Evolutionary conservation across 2,329 filamentous ascomycete species (phyloP).

Genomic region (Neoarthrinium moseri): DNA sequence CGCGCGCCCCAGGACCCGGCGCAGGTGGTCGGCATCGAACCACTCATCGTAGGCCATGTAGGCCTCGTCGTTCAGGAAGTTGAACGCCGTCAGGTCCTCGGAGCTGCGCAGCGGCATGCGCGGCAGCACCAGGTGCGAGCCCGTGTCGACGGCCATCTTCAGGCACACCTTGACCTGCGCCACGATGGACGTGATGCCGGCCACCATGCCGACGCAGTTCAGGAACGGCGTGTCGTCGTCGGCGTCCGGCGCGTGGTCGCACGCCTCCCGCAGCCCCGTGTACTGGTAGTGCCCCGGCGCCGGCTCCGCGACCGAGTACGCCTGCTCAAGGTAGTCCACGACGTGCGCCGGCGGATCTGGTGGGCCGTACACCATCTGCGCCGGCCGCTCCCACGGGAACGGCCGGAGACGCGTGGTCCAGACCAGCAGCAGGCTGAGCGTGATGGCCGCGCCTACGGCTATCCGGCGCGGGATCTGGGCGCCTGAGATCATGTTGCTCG

Average conservation of each 20-base stretch:
- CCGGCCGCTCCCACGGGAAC: not conserved
- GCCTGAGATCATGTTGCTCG: not conserved
- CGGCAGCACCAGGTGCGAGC: not conserved
- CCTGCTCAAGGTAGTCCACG: not conserved
- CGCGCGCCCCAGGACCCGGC: not conserved
- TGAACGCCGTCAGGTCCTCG: not conserved
- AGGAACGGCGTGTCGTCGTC: not conserved
- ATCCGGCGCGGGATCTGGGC: not conserved
- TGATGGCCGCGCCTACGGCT: not conserved
- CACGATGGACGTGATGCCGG: constrained; percentile 2
- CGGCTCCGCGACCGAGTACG: not conserved
- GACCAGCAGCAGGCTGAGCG: not conserved
- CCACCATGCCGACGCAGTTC: not conserved
- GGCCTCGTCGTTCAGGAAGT: not conserved
- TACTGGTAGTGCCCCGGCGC: not conserved
- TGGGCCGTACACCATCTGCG: not conserved
- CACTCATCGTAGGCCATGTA: constrained; percentile 2
- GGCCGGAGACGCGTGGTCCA: not conserved
- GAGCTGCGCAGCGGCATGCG: constrained; percentile 3
- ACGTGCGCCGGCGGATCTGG: not conserved
- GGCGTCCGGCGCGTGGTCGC: not conserved
- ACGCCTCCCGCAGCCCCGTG: not conserved
- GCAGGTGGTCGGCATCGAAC: not conserved
- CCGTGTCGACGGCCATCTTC: constrained; percentile 3
- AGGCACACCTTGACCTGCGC: constrained; percentile 2